These are phyloP conservation scores for Aureobasidium uvarum DNA, from an alignment of 2,329 filamentous ascomycete species.

Conservation along the genomic window DNA sequence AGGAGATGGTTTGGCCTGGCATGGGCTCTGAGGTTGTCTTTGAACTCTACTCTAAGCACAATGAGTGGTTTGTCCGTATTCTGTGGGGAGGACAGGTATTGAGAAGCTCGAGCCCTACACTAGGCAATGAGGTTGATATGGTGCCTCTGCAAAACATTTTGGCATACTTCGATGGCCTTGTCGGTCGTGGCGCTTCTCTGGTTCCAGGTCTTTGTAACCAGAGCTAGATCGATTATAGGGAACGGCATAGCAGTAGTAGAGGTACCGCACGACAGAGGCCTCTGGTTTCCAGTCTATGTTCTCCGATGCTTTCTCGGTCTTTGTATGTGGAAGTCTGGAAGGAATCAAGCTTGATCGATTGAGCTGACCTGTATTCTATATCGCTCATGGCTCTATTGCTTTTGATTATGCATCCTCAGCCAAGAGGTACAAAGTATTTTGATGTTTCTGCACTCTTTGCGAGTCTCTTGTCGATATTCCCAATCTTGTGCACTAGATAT, in stretches of 20 bases:
- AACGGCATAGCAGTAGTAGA: too few species aligned
- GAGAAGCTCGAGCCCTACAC: slow-evolving; percentile 63
- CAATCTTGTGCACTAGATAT: not conserved
- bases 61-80: slow-evolving; percentile 59
- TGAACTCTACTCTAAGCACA: slow-evolving; percentile 60
- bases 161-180: slow-evolving; percentile 68
- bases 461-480: not conserved
- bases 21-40: slow-evolving; percentile 80
- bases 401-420: not conserved
- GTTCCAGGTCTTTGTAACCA: slow-evolving; percentile 42
- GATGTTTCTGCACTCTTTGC: slow-evolving; percentile 3
- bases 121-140: slow-evolving; percentile 68
- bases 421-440: not conserved
- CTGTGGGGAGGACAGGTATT: slow-evolving; percentile 69
- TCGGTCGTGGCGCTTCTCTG: slow-evolving; percentile 53
- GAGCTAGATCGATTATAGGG: not conserved
- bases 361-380: too few species aligned
- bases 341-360: too few species aligned
- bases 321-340: too few species aligned
- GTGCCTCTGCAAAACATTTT: slow-evolving; percentile 63
- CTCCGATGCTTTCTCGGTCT: too few species aligned
- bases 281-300: too few species aligned
- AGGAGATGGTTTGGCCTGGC: slow-evolving; percentile 78
- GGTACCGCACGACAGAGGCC: not conserved
- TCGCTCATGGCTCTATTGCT: too few species aligned